These are phyloP conservation scores for Tuber microsphaerosporum DNA, from an alignment of 495 filamentous ascomycete genomes.

Conservation along the genomic window DNA sequence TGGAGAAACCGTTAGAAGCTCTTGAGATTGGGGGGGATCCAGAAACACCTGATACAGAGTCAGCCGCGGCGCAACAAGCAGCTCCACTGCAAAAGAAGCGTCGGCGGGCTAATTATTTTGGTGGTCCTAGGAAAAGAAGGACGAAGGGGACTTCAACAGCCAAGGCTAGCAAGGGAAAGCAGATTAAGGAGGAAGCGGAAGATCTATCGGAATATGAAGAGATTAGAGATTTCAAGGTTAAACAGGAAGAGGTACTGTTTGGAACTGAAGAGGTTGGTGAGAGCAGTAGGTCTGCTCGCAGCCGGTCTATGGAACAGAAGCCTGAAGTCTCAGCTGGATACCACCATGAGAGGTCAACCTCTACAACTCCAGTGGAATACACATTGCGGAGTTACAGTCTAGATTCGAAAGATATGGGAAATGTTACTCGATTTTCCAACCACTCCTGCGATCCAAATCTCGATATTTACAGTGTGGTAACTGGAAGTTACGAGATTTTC, in stretches of 20 bases:
- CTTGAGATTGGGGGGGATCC: neutral
- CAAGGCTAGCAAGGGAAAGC: neutral
- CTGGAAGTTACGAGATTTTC: neutral
- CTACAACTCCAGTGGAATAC: neutral
- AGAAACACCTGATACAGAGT: neutral
- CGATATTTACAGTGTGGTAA: constrained; percentile 1
- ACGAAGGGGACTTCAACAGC: neutral
- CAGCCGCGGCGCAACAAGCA: neutral
- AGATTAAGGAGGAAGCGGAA: neutral
- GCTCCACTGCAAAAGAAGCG: neutral
- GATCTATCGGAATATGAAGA: neutral
- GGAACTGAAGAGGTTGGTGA: neutral
- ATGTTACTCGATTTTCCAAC: neutral
- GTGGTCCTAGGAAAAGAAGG: neutral
- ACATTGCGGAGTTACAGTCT: neutral
- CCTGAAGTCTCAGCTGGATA: neutral
- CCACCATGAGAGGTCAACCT: neutral
- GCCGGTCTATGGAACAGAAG: neutral
- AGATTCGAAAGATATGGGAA: neutral
- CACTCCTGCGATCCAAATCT: neutral
- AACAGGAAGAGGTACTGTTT: neutral
- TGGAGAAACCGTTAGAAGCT: neutral
- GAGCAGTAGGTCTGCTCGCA: neutral
- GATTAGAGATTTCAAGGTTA: neutral
- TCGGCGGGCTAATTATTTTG: neutral